phyloP scores from a whole-genome alignment of 257 asterid genomes.

The Solanum bulbocastanum region DNA sequence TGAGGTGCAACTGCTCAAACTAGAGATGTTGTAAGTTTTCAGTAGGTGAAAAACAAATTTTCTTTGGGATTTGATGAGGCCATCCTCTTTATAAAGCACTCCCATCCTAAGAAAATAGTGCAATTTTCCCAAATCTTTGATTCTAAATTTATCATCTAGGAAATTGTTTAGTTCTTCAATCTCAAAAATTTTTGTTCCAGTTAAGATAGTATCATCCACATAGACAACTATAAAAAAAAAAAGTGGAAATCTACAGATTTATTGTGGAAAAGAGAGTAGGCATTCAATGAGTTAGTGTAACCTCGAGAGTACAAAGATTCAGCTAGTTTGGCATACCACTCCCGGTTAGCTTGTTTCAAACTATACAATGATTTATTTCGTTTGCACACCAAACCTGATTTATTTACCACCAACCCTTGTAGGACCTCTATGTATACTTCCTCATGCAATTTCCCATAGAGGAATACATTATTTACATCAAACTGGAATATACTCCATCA shows the following conservation, averaged over 20 bases:
- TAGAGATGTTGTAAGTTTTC: too few relatives aligned
- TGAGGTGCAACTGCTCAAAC: too few relatives aligned
- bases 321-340: neutral
- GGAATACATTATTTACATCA: neutral
- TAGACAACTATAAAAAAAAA: too few relatives aligned
- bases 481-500: neutral
- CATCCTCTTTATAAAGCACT: too few relatives aligned
- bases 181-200: too few relatives aligned
- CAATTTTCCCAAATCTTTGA: too few relatives aligned
- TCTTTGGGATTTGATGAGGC: too few relatives aligned
- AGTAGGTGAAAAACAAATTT: too few relatives aligned
- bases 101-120: too few relatives aligned
- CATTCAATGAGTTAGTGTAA: neutral
- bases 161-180: too few relatives aligned
- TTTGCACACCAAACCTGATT: neutral
- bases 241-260: neutral
- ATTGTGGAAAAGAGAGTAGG: neutral
- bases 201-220: too few relatives aligned
- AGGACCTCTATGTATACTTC: neutral
- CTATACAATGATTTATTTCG: neutral
- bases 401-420: neutral
- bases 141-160: too few relatives aligned
- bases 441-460: neutral
- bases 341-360: neutral
- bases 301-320: neutral